These are phyloP conservation scores for Eimeria zaria DNA, from an alignment of 169 alveolate genomes.

Conservation along the genomic window DNA sequence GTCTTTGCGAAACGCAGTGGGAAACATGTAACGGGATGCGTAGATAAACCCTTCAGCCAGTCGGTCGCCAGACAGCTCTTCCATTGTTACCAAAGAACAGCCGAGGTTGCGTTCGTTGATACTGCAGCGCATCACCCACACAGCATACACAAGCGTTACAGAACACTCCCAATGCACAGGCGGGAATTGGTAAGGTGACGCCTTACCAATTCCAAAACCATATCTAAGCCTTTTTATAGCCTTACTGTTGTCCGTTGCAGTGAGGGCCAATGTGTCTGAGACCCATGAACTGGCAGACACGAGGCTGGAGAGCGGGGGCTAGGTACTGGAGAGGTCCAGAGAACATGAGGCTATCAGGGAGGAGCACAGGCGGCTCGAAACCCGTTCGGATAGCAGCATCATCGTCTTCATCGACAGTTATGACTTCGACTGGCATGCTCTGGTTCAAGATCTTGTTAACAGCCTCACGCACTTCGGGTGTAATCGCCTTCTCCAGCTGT, in stretches of 20 bases:
- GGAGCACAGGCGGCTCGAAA: constrained; percentile 51
- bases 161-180: background rate
- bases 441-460: constrained; percentile 13
- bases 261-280: constrained; percentile 53
- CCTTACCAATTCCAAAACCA: background rate
- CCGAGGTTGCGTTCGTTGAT: constrained; percentile 77
- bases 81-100: constrained; percentile 83
- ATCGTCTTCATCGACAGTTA: constrained; percentile 60
- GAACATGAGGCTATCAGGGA: constrained; percentile 28
- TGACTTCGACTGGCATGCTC: constrained; percentile 7
- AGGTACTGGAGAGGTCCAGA: constrained; percentile 40
- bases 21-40: constrained; percentile 88
- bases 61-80: constrained; percentile 88
- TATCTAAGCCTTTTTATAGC: background rate
- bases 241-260: constrained; percentile 58
- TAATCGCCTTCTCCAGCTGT: constrained; percentile 54
- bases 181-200: background rate
- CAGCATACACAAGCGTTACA: background rate
- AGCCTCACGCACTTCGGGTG: constrained; percentile 55
- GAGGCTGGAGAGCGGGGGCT: constrained; percentile 66
- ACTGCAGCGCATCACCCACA: constrained; percentile 17
- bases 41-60: constrained; percentile 88
- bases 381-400: constrained; percentile 30
- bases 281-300: constrained; percentile 83
- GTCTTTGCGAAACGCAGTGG: constrained; percentile 87